Percentiles rank a stretch among this genome's conserved stretches.
These are phyloP conservation scores for Boletus speciosus DNA, from an alignment of 768 basidiomycete genomes.

Conservation along the genomic window DNA sequence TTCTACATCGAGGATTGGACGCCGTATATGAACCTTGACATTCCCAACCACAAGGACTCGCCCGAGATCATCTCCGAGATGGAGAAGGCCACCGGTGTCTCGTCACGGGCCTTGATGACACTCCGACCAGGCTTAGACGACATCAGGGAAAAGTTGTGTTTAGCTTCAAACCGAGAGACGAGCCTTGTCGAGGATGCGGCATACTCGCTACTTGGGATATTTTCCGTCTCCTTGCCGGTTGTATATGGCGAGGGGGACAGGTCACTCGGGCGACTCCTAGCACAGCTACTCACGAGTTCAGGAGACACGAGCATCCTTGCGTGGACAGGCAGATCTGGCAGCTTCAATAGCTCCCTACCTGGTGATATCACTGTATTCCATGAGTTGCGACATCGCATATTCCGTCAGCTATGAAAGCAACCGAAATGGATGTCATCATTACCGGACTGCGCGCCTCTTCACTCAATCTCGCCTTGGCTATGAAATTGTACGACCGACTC, in stretches of 20 bases:
- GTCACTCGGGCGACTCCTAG: conserved; percentile 5
- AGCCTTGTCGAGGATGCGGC: conserved; percentile 9
- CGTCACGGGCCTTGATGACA: background rate
- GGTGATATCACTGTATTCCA: background rate
- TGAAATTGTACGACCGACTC: conserved; percentile 1
- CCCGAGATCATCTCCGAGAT: conserved; percentile 3
- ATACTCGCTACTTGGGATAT: conserved; percentile 11
- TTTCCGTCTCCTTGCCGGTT: background rate
- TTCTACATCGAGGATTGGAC: conserved; percentile 1
- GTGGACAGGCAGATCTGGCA: conserved; percentile 6
- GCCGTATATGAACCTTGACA: background rate
- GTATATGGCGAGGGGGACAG: conserved; percentile 11
- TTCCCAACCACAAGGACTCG: conserved; percentile 6
- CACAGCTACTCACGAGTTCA: conserved; percentile 3
- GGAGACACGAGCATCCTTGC: conserved; percentile 5
- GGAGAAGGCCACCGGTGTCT: conserved; percentile 3
- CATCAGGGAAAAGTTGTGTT: conserved; percentile 12
- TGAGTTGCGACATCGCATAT: background rate
- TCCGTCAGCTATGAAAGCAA: background rate
- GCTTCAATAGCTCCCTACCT: conserved; percentile 12
- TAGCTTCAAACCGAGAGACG: conserved; percentile 7
- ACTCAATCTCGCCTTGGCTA: background rate
- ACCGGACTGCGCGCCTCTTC: background rate
- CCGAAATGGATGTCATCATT: background rate
- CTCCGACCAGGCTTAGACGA: conserved; percentile 2